Evolutionary conservation across 768 basidiomycete genomes (phyloP).

Genomic region (Lactifluus echinatus): DNA sequence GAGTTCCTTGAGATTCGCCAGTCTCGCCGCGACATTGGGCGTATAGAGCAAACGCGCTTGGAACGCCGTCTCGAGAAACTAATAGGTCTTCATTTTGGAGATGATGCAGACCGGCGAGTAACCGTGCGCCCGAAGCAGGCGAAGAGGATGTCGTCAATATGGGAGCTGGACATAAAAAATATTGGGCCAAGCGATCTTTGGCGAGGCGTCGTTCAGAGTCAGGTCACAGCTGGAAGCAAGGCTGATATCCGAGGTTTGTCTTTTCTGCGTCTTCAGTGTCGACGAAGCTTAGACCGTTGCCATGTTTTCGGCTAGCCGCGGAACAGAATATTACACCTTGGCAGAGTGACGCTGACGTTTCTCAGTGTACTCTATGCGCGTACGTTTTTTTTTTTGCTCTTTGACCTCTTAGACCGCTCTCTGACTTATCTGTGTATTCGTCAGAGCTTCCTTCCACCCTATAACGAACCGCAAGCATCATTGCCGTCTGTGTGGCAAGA

Average conservation of each 20-base stretch:
- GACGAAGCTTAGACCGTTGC: not conserved
- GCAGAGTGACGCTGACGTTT: conserved; percentile 74
- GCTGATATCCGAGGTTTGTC: conserved; percentile 58
- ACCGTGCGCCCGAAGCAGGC: conserved; percentile 21
- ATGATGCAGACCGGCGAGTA: conserved; percentile 17
- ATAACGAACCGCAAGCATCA: conserved; percentile 94
- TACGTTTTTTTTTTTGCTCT: conserved; percentile 31
- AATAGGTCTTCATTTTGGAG: conserved; percentile 59
- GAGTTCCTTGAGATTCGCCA: conserved; percentile 54
- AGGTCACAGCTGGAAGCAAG: conserved; percentile 39
- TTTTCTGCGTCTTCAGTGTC: not conserved
- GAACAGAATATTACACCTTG: conserved; percentile 94
- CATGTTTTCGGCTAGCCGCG: conserved; percentile 37
- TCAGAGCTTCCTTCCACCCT: conserved; percentile 69
- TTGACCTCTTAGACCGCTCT: not conserved
- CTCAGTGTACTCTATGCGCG: conserved; percentile 82
- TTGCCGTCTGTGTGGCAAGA: conserved; percentile 86
- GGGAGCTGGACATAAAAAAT: conserved; percentile 57
- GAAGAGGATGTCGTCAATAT: conserved; percentile 56
- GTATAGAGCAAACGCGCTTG: conserved; percentile 76
- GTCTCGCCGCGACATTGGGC: conserved; percentile 35
- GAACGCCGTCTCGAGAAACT: conserved; percentile 87
- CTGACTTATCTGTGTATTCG: not conserved
- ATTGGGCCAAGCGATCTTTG: conserved; percentile 64
- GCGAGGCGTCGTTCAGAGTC: conserved; percentile 48